Evolutionary conservation across 352 stramenopile genomes (phyloP).

Genomic region (Pythium volutum): DNA sequence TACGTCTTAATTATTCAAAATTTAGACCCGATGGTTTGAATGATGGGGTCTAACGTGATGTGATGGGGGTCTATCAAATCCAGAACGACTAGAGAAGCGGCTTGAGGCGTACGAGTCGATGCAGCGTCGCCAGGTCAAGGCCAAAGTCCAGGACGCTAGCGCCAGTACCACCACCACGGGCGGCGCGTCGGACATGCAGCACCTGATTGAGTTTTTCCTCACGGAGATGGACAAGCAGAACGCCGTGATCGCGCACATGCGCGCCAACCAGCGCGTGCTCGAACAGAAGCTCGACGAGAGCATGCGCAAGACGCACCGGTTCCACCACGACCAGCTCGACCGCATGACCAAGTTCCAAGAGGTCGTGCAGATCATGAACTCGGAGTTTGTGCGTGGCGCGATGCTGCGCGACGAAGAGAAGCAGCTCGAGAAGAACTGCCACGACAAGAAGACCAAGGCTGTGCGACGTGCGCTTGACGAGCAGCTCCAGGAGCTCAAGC

Average conservation of each 20-base stretch:
- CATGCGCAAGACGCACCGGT: slow-evolving; percentile 25
- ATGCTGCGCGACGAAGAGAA: slow-evolving; percentile 38
- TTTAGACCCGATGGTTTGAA: neutral
- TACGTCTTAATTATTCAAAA: slow-evolving; percentile 7
- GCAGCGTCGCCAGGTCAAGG: slow-evolving; percentile 21
- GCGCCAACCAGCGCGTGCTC: slow-evolving; percentile 24
- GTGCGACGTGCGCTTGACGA: slow-evolving; percentile 24
- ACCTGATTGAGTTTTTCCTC: slow-evolving; percentile 45
- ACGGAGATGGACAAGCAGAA: slow-evolving; percentile 51
- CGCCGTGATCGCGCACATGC: slow-evolving; percentile 27
- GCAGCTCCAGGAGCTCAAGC: slow-evolving; percentile 28
- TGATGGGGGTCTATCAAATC: neutral
- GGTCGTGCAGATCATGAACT: slow-evolving; percentile 40
- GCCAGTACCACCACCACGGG: neutral
- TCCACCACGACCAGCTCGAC: slow-evolving; percentile 30
- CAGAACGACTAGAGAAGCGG: slow-evolving; percentile 32
- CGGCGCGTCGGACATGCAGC: slow-evolving; percentile 23
- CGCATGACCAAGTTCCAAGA: slow-evolving; percentile 35
- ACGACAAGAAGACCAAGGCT: slow-evolving; percentile 31
- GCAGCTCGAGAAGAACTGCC: slow-evolving; percentile 25
- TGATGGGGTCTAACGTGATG: slow-evolving; percentile 4
- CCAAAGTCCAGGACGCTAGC: slow-evolving; percentile 1
- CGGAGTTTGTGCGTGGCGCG: slow-evolving; percentile 32
- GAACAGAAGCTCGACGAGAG: slow-evolving; percentile 31
- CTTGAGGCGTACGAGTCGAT: slow-evolving; percentile 32